Conservation (phyloP, 768 basidiomycete species). For the Phanerodontia chrysosporium region DNA sequence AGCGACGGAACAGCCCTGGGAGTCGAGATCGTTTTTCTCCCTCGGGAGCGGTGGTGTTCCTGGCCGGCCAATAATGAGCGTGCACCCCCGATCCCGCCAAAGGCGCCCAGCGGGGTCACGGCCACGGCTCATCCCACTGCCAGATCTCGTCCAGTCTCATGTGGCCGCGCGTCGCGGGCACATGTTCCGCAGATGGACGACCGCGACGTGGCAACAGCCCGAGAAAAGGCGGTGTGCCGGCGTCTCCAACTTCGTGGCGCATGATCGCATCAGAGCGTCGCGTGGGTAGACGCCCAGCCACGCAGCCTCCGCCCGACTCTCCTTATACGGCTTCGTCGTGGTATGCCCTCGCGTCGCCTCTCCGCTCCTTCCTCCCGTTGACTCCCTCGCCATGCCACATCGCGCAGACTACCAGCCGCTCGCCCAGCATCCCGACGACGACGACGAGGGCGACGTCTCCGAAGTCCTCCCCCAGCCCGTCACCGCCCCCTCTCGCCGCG, state of each 20-base stretch:
- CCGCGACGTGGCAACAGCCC: not conserved
- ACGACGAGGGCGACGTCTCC: conserved; percentile 37
- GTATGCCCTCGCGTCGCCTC: not conserved
- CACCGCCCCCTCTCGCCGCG: conserved; percentile 24
- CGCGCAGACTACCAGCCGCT: conserved; percentile 44
- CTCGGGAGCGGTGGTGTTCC: not conserved
- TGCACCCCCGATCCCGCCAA: no score
- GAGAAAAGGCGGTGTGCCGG: not conserved
- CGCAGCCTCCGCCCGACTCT: not conserved
- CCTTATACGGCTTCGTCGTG: not conserved
- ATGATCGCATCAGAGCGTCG: not conserved
- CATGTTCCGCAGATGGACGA: no score
- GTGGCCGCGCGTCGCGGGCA: no score
- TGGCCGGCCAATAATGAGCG: not conserved
- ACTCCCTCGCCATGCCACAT: conserved; percentile 33
- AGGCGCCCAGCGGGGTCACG: no score
- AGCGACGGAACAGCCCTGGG: no score
- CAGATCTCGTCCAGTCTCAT: no score
- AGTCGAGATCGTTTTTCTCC: not conserved
- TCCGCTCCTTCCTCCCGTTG: not conserved
- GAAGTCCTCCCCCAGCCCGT: conserved; percentile 22
- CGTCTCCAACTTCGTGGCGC: conserved; percentile 2
- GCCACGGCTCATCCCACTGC: no score
- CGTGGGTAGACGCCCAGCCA: not conserved
- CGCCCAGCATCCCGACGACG: conserved; percentile 37